phyloP scores from a whole-genome alignment of 495 filamentous ascomycete species.

The Astrocystis sublimbata region DNA sequence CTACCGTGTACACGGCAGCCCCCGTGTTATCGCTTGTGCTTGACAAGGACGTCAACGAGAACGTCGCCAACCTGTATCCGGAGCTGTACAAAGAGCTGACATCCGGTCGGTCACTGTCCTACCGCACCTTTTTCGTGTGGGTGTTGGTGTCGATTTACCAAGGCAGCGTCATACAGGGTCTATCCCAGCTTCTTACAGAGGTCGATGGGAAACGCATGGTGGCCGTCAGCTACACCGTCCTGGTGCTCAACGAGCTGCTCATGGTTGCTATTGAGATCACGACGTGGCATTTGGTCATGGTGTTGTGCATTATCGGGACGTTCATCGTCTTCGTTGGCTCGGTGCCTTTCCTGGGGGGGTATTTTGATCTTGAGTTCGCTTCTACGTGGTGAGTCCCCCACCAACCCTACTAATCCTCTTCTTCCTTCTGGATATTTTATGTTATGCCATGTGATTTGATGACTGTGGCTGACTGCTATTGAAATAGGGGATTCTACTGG shows the following conservation, averaged over 20 bases:
- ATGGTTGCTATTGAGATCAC: slow-evolving; percentile 97
- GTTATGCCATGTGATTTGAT: too few species aligned
- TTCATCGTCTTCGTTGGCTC: slow-evolving; percentile 74
- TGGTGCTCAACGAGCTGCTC: slow-evolving; percentile 90
- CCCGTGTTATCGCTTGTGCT: slow-evolving; percentile 96
- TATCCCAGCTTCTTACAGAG: slow-evolving; percentile 83
- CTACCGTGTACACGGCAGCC: slow-evolving; percentile 90
- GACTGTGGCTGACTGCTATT: too few species aligned
- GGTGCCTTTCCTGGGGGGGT: slow-evolving; percentile 82
- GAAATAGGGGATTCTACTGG: slow-evolving; percentile 87
- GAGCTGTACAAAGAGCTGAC: slow-evolving; percentile 97
- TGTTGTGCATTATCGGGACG: slow-evolving; percentile 78
- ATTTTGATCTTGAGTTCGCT: slow-evolving; percentile 86
- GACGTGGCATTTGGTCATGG: slow-evolving; percentile 97
- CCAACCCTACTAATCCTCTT: neutral
- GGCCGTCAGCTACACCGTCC: slow-evolving; percentile 84
- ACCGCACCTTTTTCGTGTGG: slow-evolving; percentile 96
- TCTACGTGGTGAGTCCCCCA: slow-evolving; percentile 55
- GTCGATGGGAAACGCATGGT: slow-evolving; percentile 74
- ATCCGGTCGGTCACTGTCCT: slow-evolving; percentile 76
- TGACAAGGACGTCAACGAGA: slow-evolving; percentile 92
- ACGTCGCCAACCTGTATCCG: slow-evolving; percentile 90
- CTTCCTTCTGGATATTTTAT: too few species aligned
- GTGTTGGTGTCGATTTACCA: slow-evolving; percentile 95
- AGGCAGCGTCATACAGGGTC: slow-evolving; percentile 88